Evolutionary conservation across 106 monocot species (phyloP).

Genomic region (Allium fistulosum): DNA sequence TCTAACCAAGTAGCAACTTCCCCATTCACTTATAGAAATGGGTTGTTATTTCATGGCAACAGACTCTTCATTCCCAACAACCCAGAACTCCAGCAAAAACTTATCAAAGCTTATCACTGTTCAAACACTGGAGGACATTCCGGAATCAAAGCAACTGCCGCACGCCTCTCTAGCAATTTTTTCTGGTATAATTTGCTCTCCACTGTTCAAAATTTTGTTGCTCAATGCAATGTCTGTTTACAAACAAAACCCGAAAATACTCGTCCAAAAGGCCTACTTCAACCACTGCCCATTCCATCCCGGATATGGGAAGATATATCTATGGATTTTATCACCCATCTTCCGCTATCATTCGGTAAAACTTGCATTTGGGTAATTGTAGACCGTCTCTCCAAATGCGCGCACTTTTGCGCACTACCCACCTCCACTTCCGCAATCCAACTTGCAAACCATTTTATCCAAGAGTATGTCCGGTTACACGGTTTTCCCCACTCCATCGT

Average conservation of each 20-base stretch:
- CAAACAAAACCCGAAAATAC: not conserved
- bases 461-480: not conserved
- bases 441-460: not conserved
- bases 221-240: not conserved
- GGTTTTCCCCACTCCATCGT: not conserved
- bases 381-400: conserved; percentile 11
- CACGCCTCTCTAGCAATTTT: too few species aligned
- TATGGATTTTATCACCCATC: conserved; percentile 8
- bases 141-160: too few species aligned
- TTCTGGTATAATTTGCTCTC: too few species aligned
- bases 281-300: not conserved
- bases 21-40: too few species aligned
- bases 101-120: too few species aligned
- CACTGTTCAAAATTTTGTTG: not conserved
- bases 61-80: not conserved
- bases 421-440: not conserved
- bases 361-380: not conserved
- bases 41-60: too few species aligned
- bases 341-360: not conserved
- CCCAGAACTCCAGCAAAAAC: not conserved
- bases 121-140: too few species aligned
- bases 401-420: not conserved
- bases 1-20: too few species aligned
- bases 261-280: not conserved
- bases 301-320: conserved; percentile 2